A percentile compares a stretch with the other conserved stretches of the same genome.
phyloP scores from a whole-genome alignment of 177 flowering plant genomes.

The Vitis hybrid region DNA sequence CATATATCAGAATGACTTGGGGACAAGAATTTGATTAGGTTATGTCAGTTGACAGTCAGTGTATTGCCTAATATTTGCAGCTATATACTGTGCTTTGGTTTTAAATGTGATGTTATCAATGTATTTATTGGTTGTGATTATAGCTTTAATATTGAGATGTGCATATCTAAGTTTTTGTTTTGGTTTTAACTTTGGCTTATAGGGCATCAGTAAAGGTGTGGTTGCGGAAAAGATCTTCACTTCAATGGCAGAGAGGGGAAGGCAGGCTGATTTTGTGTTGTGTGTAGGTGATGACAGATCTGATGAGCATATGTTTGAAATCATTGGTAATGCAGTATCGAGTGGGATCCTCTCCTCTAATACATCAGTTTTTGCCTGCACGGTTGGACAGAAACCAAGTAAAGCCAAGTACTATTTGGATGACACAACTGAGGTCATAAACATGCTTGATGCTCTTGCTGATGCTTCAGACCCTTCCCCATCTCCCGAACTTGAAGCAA shows the following conservation, averaged over 20 bases:
- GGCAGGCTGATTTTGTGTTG: conserved; percentile 38
- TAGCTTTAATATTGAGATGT: too few relatives aligned
- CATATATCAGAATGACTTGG: too few relatives aligned
- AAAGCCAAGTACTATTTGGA: conserved; percentile 41
- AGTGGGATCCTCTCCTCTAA: conserved; percentile 27
- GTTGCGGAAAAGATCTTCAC: conserved; percentile 38
- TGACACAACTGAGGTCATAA: conserved; percentile 30
- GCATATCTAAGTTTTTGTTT: background rate
- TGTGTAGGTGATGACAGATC: conserved; percentile 49
- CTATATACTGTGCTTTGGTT: too few relatives aligned
- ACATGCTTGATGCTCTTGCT: conserved; percentile 33
- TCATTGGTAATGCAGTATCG: conserved; percentile 26
- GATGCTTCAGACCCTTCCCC: conserved; percentile 30
- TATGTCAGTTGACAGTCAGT: too few relatives aligned
- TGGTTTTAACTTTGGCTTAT: background rate
- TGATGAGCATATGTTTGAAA: conserved; percentile 51
- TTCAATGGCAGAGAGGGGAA: conserved; percentile 32
- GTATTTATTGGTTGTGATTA: too few relatives aligned
- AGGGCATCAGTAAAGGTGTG: conserved; percentile 42
- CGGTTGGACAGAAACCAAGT: conserved; percentile 45
- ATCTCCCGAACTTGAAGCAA: background rate
- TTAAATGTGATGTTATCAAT: too few relatives aligned
- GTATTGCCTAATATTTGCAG: too few relatives aligned
- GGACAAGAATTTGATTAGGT: too few relatives aligned
- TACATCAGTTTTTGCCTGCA: conserved; percentile 32